A percentile compares a stretch with the other conserved stretches of the same genome.
phyloP scores from a whole-genome alignment of 139 green algal species.

The Klebsormidium nitens region DNA sequence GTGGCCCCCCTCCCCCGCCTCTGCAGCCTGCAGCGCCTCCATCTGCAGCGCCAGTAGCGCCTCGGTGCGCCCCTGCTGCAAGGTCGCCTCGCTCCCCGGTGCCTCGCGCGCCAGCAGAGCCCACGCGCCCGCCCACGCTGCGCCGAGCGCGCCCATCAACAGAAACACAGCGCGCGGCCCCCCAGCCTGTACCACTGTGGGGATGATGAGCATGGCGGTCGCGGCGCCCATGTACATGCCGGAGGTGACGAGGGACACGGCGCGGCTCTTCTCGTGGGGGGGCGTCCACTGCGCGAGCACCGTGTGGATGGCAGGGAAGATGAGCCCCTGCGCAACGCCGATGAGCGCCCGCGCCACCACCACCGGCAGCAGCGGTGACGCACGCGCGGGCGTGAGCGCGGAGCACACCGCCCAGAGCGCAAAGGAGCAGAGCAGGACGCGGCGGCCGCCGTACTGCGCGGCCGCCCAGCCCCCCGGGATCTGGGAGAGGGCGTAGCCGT shows the following conservation, averaged over 20 bases:
- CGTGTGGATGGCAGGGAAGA: constrained; percentile 95
- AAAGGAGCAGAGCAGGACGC: constrained; percentile 77
- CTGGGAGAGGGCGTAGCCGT: constrained; percentile 73
- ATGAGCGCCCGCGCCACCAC: constrained; percentile 57
- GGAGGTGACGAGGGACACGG: constrained; percentile 86
- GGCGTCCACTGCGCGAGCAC: constrained; percentile 86
- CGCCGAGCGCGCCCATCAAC: constrained; percentile 62
- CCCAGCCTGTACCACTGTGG: constrained; percentile 49
- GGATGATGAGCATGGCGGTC: constrained; percentile 78
- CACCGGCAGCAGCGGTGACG: constrained; percentile 33
- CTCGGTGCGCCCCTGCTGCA: background rate
- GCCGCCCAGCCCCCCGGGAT: constrained; percentile 90
- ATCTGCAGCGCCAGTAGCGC: background rate
- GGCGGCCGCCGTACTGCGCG: constrained; percentile 75
- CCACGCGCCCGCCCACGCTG: constrained; percentile 66
- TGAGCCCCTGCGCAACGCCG: constrained; percentile 80
- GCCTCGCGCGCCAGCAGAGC: background rate
- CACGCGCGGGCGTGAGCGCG: constrained; percentile 64
- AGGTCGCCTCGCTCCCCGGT: background rate
- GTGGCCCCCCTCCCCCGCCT: background rate
- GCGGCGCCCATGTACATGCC: constrained; percentile 97
- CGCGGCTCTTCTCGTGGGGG: constrained; percentile 73
- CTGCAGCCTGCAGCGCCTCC: background rate
- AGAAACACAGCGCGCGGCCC: constrained; percentile 61
- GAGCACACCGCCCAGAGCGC: constrained; percentile 66